phyloP scores from a whole-genome alignment of 2,329 filamentous ascomycete species.

The Aspergillus melleus region DNA sequence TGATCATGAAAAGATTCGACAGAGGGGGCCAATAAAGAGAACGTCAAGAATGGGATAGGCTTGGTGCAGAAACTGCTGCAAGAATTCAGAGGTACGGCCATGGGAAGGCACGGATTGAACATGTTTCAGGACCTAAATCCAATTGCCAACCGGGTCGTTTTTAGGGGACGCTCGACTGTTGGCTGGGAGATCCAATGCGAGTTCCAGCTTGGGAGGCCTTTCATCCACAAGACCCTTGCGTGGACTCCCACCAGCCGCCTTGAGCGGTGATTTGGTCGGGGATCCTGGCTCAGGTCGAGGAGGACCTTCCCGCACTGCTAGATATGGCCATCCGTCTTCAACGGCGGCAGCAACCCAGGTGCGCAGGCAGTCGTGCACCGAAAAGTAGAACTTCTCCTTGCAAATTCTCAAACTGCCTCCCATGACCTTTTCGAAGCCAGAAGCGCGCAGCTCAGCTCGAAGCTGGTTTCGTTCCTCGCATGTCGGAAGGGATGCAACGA shows the following conservation, averaged over 20 bases:
- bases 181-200: slow-evolving; percentile 38
- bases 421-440: slow-evolving; percentile 89
- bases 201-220: slow-evolving; percentile 61
- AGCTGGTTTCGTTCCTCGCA: slow-evolving; percentile 70
- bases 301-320: slow-evolving; percentile 65
- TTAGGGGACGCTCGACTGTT: slow-evolving; percentile 21
- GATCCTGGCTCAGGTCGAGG: slow-evolving; percentile 40
- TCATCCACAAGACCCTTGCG: slow-evolving; percentile 50
- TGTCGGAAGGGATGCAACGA: slow-evolving; percentile 77
- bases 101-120: slow-evolving; percentile 3
- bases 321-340: slow-evolving; percentile 85
- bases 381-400: slow-evolving; percentile 96
- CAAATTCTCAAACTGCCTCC: slow-evolving; percentile 81
- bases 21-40: slow-evolving; percentile 13
- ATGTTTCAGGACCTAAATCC: slow-evolving; percentile 32
- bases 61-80: not conserved
- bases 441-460: slow-evolving; percentile 74
- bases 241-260: slow-evolving; percentile 33
- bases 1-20: slow-evolving; percentile 18
- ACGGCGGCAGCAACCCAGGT: slow-evolving; percentile 87
- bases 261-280: slow-evolving; percentile 51
- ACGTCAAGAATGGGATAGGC: not conserved
- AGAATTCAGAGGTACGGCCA: slow-evolving; percentile 10
- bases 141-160: slow-evolving; percentile 35
- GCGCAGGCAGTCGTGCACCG: slow-evolving; percentile 82